Percentiles rank a stretch among this genome's conserved stretches.
Evolutionary conservation across 2,329 filamentous ascomycete genomes (phyloP).

Genomic region (Tolypocladium paradoxum): DNA sequence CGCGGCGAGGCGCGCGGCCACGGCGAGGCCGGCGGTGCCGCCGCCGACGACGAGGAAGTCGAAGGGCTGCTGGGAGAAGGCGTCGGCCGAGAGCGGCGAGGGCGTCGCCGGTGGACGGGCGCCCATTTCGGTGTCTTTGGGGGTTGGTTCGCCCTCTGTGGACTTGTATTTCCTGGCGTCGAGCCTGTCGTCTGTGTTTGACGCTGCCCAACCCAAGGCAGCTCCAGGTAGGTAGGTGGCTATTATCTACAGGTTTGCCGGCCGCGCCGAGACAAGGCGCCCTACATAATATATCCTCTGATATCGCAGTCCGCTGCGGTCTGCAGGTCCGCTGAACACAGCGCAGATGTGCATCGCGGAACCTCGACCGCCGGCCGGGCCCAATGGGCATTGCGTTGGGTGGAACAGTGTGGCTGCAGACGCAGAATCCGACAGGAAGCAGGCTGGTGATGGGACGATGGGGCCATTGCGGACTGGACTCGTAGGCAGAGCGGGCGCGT

Average conservation of each 20-base stretch:
- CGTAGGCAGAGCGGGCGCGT: not conserved
- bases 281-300: no score
- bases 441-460: not conserved
- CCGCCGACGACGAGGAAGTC: conserved; percentile 38
- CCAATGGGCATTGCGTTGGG: no score
- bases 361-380: no score
- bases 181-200: not conserved
- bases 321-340: no score
- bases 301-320: no score
- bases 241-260: no score
- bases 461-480: no score
- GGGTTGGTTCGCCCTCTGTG: not conserved
- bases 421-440: not conserved
- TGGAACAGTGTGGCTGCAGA: no score
- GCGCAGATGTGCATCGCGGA: no score
- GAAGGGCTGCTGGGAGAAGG: conserved; percentile 14
- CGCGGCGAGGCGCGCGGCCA: conserved; percentile 37
- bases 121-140: not conserved
- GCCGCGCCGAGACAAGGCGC: no score
- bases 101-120: not conserved
- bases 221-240: no score
- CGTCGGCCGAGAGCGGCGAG: conserved; percentile 4
- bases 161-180: not conserved
- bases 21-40: conserved; percentile 41
- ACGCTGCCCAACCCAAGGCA: not conserved